Percentiles rank a stretch among this genome's conserved stretches.
Conservation (phyloP, 768 basidiomycete genomes). For the Leccinum broughii region DNA sequence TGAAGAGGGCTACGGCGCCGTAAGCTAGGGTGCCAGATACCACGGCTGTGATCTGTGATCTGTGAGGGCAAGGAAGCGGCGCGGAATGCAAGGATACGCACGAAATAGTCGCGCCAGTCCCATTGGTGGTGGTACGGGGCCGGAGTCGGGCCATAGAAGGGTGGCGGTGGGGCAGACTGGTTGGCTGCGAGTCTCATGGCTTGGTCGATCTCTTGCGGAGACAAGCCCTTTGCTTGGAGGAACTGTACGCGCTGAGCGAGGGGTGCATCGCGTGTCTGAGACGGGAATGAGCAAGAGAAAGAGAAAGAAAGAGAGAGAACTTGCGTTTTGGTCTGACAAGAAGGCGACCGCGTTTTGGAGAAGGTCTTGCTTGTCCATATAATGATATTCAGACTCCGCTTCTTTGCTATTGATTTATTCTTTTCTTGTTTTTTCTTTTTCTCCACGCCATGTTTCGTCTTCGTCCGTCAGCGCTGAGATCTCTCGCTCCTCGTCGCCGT, state of each 20-base stretch:
- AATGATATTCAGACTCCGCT: conserved; percentile 31
- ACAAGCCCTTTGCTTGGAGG: conserved; percentile 93
- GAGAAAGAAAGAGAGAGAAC: conserved; percentile 8
- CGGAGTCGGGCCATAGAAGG: conserved; percentile 42
- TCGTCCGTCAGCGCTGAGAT: conserved; percentile 10
- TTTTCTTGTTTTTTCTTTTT: background rate
- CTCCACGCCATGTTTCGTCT: conserved; percentile 31
- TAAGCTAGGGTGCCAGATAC: conserved; percentile 85
- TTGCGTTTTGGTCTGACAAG: conserved; percentile 80
- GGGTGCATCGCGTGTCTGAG: conserved; percentile 73
- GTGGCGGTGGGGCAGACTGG: conserved; percentile 20
- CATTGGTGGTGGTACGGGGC: conserved; percentile 51
- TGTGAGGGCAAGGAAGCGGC: conserved; percentile 18
- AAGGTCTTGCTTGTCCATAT: conserved; percentile 66
- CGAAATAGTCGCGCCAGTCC: conserved; percentile 99
- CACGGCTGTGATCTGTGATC: conserved; percentile 81
- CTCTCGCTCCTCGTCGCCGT: conserved; percentile 15
- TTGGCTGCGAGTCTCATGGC: conserved; percentile 67
- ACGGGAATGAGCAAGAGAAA: conserved; percentile 1
- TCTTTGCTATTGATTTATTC: background rate
- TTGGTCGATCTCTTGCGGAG: conserved; percentile 78
- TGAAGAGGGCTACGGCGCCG: conserved; percentile 76
- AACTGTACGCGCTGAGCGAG: conserved; percentile 87
- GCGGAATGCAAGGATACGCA: conserved; percentile 40
- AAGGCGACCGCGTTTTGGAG: conserved; percentile 82